Conservation (phyloP, 2,329 filamentous ascomycete genomes). For the Tolypocladium capitatum region DNA sequence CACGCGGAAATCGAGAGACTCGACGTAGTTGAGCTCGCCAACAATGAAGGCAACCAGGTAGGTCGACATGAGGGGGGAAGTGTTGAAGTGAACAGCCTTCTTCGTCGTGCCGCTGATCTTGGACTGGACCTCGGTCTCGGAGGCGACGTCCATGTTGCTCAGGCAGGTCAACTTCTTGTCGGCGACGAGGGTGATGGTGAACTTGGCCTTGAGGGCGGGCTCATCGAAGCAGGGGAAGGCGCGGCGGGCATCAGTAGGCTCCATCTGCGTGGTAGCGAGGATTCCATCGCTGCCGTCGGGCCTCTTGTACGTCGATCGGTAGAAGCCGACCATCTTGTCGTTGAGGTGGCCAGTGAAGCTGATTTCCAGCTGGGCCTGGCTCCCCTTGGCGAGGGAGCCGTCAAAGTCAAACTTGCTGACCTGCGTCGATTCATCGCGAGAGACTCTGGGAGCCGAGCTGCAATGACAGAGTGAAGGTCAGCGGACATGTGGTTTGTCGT, state of each 20-base stretch:
- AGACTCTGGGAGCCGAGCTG: slow-evolving; percentile 30
- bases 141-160: slow-evolving; percentile 91
- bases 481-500: background rate
- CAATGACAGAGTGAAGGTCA: too few relatives aligned
- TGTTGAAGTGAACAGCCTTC: slow-evolving; percentile 80
- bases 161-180: slow-evolving; percentile 84
- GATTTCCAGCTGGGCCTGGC: slow-evolving; percentile 52
- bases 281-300: slow-evolving; percentile 66
- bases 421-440: slow-evolving; percentile 68
- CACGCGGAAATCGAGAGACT: slow-evolving; percentile 81
- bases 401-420: slow-evolving; percentile 70
- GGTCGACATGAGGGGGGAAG: slow-evolving; percentile 87
- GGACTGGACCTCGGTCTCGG: slow-evolving; percentile 51
- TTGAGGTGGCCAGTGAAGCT: slow-evolving; percentile 67
- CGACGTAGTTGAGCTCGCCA: slow-evolving; percentile 85
- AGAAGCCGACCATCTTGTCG: slow-evolving; percentile 96
- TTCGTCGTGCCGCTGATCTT: slow-evolving; percentile 32
- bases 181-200: slow-evolving; percentile 80
- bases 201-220: slow-evolving; percentile 83
- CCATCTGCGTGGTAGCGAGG: slow-evolving; percentile 89
- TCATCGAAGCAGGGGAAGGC: slow-evolving; percentile 97
- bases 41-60: slow-evolving; percentile 92
- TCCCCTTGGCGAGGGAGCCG: slow-evolving; percentile 57
- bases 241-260: slow-evolving; percentile 82
- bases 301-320: slow-evolving; percentile 85